Evolutionary conservation across 2,329 filamentous ascomycete species (phyloP), one percentile per base, ranked within the genome.

Genomic region (Cladosporium sp.): DNA sequence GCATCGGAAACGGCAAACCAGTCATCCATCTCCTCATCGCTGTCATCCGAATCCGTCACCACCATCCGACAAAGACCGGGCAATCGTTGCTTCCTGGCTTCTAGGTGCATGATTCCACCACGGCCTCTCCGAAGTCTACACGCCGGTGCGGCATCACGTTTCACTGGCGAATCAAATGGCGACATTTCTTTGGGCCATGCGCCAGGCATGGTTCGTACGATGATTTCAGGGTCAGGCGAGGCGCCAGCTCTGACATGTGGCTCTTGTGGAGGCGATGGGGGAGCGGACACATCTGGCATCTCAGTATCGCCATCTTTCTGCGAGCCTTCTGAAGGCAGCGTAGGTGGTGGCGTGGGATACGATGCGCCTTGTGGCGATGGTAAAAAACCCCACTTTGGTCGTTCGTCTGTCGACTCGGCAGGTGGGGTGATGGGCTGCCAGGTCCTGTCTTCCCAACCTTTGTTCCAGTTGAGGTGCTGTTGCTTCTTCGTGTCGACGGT

Each of bases 391-490:
- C 70, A 72, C 47, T 64, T 64, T 9, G 63, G 65, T n/a, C 59
- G 61, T 42, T 65, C 59, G 28, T 68, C 67, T 15, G 60, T 60
- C 15, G 60, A 80, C 60, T 90, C 88, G 68, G 84, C 80, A 43
- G 90, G 85, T 20, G 92, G 92, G 52, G 89, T 90, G 64, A 97
- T 83, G 52, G 93, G 92, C 64, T 88, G 87, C 77, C 88, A 86
- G 62, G 93, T 97, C 71, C 92, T 82, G 76, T 97, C 92, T 68
- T 95, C 84, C 78, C 90, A 92, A 70, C 90, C 88, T 67, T 89
- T 83, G 75, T 97, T 97, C 92, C 93, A 97, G 72, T 89, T 87
- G 67, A 88, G 85, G 76, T 97, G 93, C 75, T 94, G 93, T 67
- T 88, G 83, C 57, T 95, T 86, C 75, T 95, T 93, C 67, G 85